Base-by-base conservation (phyloP, 2,329 filamentous ascomycete genomes). In the Neonectria sp. region DNA sequence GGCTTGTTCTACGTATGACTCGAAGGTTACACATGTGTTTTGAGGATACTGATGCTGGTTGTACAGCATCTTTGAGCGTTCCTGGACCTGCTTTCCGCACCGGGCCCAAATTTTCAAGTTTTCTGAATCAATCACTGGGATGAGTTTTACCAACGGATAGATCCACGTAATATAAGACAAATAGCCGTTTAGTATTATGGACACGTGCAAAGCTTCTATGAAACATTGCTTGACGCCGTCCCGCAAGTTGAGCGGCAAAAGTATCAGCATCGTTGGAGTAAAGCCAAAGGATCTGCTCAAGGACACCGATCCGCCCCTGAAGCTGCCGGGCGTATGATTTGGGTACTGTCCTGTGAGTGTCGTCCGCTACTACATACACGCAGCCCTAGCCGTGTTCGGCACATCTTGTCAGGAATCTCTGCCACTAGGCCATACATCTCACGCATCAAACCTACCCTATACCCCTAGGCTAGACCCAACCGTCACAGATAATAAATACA, bases 171-270 rank as follows among this genome's bases (percentile, higher is more conserved):
- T 57, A 13, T 64, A 74, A 24, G 72, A 72, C 13, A 79, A 75
- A 0, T 68, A 60, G 0, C 73, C 74, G 12, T 75, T 68, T 4
- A 67, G 7, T 1, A 62, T 55, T 76, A 76, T 76, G 6, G 71
- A 71, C 5, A 63, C 60, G 25, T 76, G 76, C 3, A 74, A 49
- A 1, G 71, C 68, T 9, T 64, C 71, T 71, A 78, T 76, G 29
- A 70, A 78, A 57, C 71, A 73, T 49, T 76, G 73, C 40, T 74
- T 73, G 11, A 75, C 60, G 4, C 75, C 76, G 1, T 71, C 64
- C 25, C 63, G 66, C 15, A 83, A 71, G 21, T 21, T 21, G 21
- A 21, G 21, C 21, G 21, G 21, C 21, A 21, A 21, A 21, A 21
- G 21, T 21, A 21, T 21, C 21, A 21, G 21, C 21, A 21, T 21